These are phyloP conservation scores for Ophiostoma sp. DNA, from an alignment of 2,329 filamentous ascomycete genomes.

Conservation along the genomic window DNA sequence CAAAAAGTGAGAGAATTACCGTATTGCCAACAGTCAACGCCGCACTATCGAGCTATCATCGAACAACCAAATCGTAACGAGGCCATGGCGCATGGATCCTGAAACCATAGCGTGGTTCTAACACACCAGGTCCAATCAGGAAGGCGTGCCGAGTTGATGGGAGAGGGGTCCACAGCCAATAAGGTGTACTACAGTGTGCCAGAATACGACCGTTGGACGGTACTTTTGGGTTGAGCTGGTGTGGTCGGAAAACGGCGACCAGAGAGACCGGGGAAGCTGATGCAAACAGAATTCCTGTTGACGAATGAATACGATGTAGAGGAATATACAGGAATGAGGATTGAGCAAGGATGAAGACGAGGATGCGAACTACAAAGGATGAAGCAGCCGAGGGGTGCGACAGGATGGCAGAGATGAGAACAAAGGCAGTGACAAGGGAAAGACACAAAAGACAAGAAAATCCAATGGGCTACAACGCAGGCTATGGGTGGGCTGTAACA, in stretches of 20 bases:
- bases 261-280: neutral
- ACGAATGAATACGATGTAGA: no score
- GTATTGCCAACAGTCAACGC: neutral
- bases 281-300: no score
- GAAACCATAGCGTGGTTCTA: slow-evolving; percentile 23
- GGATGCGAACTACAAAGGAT: neutral
- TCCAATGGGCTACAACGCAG: neutral
- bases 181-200: neutral
- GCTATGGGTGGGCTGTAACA: neutral
- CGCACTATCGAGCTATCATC: neutral
- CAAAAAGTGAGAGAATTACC: neutral
- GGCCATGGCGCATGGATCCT: slow-evolving; percentile 22
- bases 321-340: neutral
- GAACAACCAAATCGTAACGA: neutral
- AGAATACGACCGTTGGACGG: neutral
- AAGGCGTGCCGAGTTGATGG: slow-evolving; percentile 15
- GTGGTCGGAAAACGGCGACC: neutral
- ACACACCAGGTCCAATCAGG: slow-evolving; percentile 20
- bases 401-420: neutral
- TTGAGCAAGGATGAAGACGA: neutral
- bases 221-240: neutral
- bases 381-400: neutral
- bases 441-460: neutral
- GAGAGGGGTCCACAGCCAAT: slow-evolving; percentile 17
- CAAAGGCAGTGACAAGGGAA: neutral